Conservation (phyloP, 805 yeast genomes). For the Wickerhamomyces tratensis region DNA sequence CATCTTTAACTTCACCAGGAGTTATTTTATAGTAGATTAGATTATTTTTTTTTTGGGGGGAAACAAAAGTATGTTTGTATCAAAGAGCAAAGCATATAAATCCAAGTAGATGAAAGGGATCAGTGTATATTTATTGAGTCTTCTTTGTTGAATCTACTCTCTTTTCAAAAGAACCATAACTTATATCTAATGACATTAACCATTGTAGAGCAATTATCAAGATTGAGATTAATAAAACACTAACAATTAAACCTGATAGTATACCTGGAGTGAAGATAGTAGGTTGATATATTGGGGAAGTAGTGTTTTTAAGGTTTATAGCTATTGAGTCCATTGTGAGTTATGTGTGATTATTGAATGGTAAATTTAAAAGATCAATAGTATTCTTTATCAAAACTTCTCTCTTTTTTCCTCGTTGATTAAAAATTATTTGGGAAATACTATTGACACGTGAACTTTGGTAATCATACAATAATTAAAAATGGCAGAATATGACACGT, state of each 20-base stretch:
- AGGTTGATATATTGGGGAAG: constrained; percentile 4
- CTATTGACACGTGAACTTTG: not conserved
- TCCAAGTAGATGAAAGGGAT: too few relatives aligned
- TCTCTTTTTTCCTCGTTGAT: too few relatives aligned
- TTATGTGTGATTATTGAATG: not conserved
- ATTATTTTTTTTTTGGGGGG: too few relatives aligned
- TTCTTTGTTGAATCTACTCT: constrained; percentile 40
- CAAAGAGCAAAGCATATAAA: too few relatives aligned
- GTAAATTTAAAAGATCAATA: not conserved
- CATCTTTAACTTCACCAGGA: too few relatives aligned
- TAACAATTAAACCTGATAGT: constrained; percentile 63
- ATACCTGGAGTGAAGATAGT: constrained; percentile 75
- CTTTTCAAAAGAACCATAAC: constrained; percentile 78
- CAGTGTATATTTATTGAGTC: constrained; percentile 3
- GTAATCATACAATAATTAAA: too few relatives aligned
- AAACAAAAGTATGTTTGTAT: too few relatives aligned
- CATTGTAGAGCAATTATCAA: constrained; percentile 59
- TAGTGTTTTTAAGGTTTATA: too few relatives aligned
- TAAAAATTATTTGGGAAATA: too few relatives aligned
- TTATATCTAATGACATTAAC: constrained; percentile 61
- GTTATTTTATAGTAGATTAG: too few relatives aligned
- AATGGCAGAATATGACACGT: not conserved
- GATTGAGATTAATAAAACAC: constrained; percentile 46
- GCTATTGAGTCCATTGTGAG: not conserved
- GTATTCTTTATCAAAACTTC: too few relatives aligned